A percentile compares a stretch with the other conserved stretches of the same genome.
phyloP scores from a whole-genome alignment of 768 basidiomycete species.

The Terana coerulea region DNA sequence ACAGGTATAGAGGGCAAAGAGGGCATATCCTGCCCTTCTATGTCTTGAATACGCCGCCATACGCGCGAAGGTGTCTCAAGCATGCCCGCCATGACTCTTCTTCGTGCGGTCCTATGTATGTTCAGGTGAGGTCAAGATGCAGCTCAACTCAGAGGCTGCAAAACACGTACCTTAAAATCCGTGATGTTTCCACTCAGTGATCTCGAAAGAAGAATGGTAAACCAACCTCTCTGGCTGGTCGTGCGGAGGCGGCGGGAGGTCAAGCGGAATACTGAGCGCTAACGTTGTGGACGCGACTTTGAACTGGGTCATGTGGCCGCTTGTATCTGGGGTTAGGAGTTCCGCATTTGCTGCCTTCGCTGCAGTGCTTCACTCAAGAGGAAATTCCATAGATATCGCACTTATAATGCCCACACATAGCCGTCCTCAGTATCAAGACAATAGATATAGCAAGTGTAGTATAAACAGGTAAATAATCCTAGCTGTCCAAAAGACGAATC shows the following conservation, averaged over 20 bases:
- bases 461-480: background rate
- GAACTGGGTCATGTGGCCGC: background rate
- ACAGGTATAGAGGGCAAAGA: slow-evolving; percentile 74
- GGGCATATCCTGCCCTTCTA: slow-evolving; percentile 74
- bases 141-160: no score
- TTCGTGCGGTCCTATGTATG: no score
- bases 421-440: background rate
- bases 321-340: background rate
- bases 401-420: no score
- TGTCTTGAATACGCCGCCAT: slow-evolving; percentile 76
- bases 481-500: background rate
- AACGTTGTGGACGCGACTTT: background rate
- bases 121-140: no score
- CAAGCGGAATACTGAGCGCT: no score
- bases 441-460: background rate
- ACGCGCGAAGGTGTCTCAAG: slow-evolving; percentile 81
- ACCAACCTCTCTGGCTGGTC: no score
- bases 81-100: slow-evolving; percentile 25
- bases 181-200: no score
- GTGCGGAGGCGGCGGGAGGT: no score
- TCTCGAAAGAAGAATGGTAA: no score
- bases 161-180: no score
- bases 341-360: background rate
- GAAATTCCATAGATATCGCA: background rate
- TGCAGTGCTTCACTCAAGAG: background rate